phyloP scores from a whole-genome alignment of 202 grass and related monocot genomes.

The Brachypodium distachyon region DNA sequence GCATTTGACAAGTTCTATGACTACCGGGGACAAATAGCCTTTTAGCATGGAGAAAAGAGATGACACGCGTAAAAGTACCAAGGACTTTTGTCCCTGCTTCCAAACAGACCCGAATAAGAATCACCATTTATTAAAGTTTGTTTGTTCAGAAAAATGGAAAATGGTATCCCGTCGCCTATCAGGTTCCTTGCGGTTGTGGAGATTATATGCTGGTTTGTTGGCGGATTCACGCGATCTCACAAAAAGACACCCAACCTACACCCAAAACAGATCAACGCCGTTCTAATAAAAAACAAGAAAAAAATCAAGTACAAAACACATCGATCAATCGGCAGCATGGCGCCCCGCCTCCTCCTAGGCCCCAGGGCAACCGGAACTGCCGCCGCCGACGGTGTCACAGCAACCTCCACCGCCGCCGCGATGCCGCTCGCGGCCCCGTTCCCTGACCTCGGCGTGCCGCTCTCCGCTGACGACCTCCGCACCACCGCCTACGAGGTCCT shows the following conservation, averaged over 20 bases:
- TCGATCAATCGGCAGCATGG: slow-evolving; percentile 36
- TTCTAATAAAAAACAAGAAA: background rate
- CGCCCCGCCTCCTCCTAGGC: slow-evolving; percentile 17
- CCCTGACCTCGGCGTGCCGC: slow-evolving; percentile 33
- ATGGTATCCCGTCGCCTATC: too few species aligned
- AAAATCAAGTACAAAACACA: background rate
- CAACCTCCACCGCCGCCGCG: background rate
- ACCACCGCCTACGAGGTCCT: slow-evolving; percentile 78
- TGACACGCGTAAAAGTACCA: too few species aligned
- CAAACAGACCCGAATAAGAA: too few species aligned
- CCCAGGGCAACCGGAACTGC: background rate
- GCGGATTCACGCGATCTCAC: background rate
- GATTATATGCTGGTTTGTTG: background rate
- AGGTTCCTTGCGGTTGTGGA: background rate
- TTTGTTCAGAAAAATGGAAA: too few species aligned
- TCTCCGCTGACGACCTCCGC: slow-evolving; percentile 54
- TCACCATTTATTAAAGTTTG: too few species aligned
- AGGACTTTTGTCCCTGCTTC: too few species aligned
- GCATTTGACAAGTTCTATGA: too few species aligned
- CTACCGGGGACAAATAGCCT: too few species aligned
- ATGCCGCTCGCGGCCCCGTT: slow-evolving; percentile 40
- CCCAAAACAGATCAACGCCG: background rate
- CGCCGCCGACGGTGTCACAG: background rate
- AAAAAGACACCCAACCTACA: background rate
- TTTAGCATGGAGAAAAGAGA: too few species aligned